These are phyloP conservation scores for Hypoxylon sp. DNA, from an alignment of 2,329 filamentous ascomycete species.

Conservation along the genomic window DNA sequence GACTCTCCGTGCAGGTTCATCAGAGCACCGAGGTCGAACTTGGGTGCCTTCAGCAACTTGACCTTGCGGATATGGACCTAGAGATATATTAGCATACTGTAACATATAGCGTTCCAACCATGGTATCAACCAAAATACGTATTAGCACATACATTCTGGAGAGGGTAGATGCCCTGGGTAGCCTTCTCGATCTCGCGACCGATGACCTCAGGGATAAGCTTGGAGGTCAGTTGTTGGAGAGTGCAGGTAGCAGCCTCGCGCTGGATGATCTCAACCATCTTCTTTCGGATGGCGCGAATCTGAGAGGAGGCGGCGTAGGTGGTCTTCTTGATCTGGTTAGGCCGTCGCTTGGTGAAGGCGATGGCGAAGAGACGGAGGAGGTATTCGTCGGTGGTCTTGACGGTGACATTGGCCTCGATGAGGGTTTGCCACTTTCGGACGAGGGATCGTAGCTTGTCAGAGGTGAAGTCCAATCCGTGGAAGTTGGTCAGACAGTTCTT, in stretches of 20 bases:
- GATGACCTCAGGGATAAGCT: conserved; percentile 99
- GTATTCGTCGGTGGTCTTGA: conserved; percentile 99
- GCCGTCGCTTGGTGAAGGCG: conserved; percentile 98
- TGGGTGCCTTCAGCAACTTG: conserved; percentile 98
- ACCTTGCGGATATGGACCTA: conserved; percentile 99
- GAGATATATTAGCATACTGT: conserved; percentile 55
- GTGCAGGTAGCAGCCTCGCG: conserved; percentile 96
- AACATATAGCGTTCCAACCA: background rate
- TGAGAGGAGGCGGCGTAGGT: conserved; percentile 98
- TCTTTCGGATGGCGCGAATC: conserved; percentile 98
- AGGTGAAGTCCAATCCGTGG: conserved; percentile 99
- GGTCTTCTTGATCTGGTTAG: conserved; percentile 99
- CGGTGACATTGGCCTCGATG: conserved; percentile 99
- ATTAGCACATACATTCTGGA: conserved; percentile 88
- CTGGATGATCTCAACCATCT: conserved; percentile 99
- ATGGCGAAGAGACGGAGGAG: conserved; percentile 99
- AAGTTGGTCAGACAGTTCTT: conserved; percentile 99
- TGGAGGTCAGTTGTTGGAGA: conserved; percentile 94
- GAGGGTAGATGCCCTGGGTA: conserved; percentile 98
- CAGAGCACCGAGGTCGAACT: conserved; percentile 98
- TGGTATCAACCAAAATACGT: conserved; percentile 25
- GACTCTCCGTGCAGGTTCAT: conserved; percentile 98
- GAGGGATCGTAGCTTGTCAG: conserved; percentile 98
- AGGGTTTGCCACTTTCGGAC: conserved; percentile 99
- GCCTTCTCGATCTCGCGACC: conserved; percentile 99